Base-by-base conservation (phyloP, 2,329 filamentous ascomycete species). In the Fusarium buharicum region DNA sequence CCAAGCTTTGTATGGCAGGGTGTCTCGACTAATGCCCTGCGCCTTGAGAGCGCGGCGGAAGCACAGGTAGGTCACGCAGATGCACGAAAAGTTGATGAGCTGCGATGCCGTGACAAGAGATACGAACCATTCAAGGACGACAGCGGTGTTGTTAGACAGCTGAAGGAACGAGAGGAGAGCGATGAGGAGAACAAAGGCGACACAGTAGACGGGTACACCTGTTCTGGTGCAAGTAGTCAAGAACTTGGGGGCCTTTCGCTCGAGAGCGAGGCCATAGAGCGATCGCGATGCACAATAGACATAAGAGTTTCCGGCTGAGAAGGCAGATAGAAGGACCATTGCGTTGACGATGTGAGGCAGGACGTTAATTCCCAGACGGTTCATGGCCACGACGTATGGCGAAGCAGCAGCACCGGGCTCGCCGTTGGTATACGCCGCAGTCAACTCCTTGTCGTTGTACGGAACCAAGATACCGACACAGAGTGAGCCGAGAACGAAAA, bases 191-290 rank as follows among this genome's bases (percentile, higher is more conserved):
- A 90, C 89, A 24, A 88, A 74, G 2, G 74, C 62, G 34, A 94
- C 90, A 70, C 88, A 91, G 75, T 90, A 92, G 60, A 92, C 82
- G 0, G 92, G 92, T 0, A 95, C 88, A 41, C 90, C 90, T 11
- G 77, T 78, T 46, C 77, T 82, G 2, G 84, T 90, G 73, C 87
- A 90, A 27, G 76, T 83, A 2, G 81, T 82, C 36, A 92, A 76
- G 50, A 90, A 73, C 28, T 68, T 80, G 43, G 82, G 89, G 0
- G 88, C 89, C 70, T 90, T 88, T 20, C 85, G 85, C 69, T 91
- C 89, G 34, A 90, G 81, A 0, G 88, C 88, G 2, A 91, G 77
- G 2, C 88, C 88, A 59, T 88, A 90, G 2, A 91, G 78, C 30
- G 86, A 88, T 31, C 89, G 83, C 6, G 86, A 89, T 1, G 87